phyloP scores from a whole-genome alignment of 768 basidiomycete genomes.

The Auricularia cornea region DNA sequence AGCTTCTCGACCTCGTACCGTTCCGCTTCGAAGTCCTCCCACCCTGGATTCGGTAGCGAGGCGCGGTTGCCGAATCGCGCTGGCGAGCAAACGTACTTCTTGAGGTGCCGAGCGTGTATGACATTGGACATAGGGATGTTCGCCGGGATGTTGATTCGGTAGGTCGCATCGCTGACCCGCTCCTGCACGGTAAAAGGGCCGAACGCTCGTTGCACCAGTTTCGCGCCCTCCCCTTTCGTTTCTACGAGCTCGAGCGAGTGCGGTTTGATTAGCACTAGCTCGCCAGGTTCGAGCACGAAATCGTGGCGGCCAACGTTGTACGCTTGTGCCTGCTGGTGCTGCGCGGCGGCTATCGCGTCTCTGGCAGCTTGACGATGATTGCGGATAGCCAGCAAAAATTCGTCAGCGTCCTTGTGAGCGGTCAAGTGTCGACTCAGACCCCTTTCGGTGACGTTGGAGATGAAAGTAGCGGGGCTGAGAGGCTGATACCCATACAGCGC shows the following conservation, averaged over 20 bases:
- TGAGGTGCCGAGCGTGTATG: background rate
- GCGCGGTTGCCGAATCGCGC: too few relatives aligned
- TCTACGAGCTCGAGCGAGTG: background rate
- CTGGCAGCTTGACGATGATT: background rate
- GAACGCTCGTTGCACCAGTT: slow-evolving; percentile 2
- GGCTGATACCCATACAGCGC: slow-evolving; percentile 27
- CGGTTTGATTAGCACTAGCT: background rate
- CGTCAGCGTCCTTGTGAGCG: background rate
- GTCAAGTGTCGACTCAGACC: background rate
- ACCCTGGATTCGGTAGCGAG: too few relatives aligned
- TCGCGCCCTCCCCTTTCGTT: background rate
- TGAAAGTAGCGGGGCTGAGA: background rate
- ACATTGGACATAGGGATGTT: background rate
- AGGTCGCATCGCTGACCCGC: background rate
- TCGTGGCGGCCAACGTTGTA: background rate
- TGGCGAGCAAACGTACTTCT: background rate
- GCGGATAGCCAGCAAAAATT: background rate
- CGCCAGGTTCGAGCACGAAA: background rate
- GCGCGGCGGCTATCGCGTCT: background rate
- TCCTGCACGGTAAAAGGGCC: background rate
- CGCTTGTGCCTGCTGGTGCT: background rate
- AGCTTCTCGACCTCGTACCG: background rate
- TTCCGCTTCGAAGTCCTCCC: background rate
- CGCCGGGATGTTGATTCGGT: background rate
- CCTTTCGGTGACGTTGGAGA: background rate